These are phyloP conservation scores for Neopestalotiopsis sp. DNA, from an alignment of 2,329 filamentous ascomycete genomes.

Conservation along the genomic window DNA sequence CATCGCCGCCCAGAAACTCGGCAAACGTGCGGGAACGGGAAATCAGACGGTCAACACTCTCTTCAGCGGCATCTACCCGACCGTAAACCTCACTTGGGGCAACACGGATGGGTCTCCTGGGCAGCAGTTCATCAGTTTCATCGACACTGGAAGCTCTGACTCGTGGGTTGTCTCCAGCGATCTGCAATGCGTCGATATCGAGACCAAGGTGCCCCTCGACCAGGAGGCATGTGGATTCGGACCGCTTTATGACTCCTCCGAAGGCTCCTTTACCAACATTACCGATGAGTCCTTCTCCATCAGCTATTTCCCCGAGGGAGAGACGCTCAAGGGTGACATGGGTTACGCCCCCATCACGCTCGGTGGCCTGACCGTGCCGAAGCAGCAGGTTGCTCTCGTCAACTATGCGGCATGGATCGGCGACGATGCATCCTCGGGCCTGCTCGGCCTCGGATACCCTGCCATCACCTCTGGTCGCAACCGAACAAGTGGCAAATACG, in stretches of 20 bases:
- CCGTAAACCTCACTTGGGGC: conserved; percentile 26
- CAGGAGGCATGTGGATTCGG: conserved; percentile 26
- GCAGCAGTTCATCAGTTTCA: conserved; percentile 26
- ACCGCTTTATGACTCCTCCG: conserved; percentile 20
- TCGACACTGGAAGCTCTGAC: conserved; percentile 19
- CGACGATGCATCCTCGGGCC: conserved; percentile 8
- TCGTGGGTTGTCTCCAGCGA: conserved; percentile 16
- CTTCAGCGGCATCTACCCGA: conserved; percentile 25
- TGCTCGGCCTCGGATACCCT: conserved; percentile 19
- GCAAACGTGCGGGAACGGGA: conserved; percentile 5
- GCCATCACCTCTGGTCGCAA: conserved; percentile 19
- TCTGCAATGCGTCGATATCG: conserved; percentile 16
- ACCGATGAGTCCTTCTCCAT: conserved; percentile 19
- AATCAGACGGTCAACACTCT: conserved; percentile 21
- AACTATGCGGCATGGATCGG: conserved; percentile 18
- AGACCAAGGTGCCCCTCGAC: conserved; percentile 15
- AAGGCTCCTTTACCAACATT: conserved; percentile 19
- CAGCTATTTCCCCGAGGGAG: conserved; percentile 21
- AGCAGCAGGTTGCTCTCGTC: conserved; percentile 15
- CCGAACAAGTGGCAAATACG: conserved; percentile 14
- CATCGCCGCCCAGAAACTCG: conserved; percentile 7
- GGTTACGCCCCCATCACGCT: conserved; percentile 13
- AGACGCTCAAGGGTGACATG: conserved; percentile 15
- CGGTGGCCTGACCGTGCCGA: conserved; percentile 14
- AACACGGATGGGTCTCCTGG: conserved; percentile 19